Conservation (phyloP, 805 yeast genomes). For the Lipomyces sp. region DNA sequence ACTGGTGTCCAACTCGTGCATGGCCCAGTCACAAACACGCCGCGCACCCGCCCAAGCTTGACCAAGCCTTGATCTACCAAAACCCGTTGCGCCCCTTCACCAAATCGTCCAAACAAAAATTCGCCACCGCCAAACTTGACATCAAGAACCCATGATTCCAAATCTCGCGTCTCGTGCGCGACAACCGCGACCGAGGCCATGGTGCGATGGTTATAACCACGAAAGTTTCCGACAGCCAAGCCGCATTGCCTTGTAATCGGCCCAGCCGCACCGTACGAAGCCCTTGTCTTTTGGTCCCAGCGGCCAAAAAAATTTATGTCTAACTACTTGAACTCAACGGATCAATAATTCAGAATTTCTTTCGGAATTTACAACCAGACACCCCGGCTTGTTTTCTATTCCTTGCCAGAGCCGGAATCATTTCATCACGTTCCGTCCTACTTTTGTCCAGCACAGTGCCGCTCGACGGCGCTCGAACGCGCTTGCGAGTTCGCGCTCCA, state of each 20-base stretch:
- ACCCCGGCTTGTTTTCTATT: background rate
- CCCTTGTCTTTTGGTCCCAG: background rate
- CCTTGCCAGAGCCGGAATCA: background rate
- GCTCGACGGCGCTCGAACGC: constrained; percentile 4
- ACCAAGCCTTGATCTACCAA: constrained; percentile 61
- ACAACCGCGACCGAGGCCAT: constrained; percentile 20
- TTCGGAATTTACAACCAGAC: background rate
- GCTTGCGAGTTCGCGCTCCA: background rate
- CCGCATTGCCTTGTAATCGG: background rate
- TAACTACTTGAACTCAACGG: background rate
- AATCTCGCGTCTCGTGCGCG: constrained; percentile 28
- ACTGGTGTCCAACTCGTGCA: constrained; percentile 67
- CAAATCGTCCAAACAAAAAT: constrained; percentile 75
- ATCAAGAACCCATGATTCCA: constrained; percentile 17
- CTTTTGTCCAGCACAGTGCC: background rate
- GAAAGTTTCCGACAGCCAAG: too few relatives aligned
- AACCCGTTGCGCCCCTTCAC: constrained; percentile 86
- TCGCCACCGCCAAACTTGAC: constrained; percentile 18
- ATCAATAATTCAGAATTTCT: too few relatives aligned
- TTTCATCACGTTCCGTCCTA: background rate
- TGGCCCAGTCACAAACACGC: constrained; percentile 79
- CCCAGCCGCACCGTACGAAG: background rate
- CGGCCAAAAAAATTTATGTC: background rate
- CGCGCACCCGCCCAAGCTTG: constrained; percentile 60
- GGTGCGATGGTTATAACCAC: too few relatives aligned